Base-by-base conservation (phyloP, 1,139 yeast species). In the Candida sp. region DNA sequence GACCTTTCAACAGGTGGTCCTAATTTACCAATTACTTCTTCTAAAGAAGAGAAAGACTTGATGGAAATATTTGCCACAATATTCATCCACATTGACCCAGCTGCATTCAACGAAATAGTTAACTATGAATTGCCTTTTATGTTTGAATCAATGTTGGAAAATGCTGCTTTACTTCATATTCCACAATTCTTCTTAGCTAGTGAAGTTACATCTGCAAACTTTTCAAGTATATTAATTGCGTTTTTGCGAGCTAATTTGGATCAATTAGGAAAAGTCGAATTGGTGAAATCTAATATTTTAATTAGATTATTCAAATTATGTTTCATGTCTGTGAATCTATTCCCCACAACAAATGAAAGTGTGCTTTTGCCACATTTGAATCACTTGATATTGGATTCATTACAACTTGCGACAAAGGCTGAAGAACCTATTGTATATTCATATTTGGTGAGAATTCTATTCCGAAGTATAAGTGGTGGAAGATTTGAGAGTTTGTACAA, bases 31-130 rank as follows among this genome's bases (percentile, higher is more conserved):
- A 86, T 87, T 5, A 82, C 91, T 2, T 87, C 95, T 1, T 84
- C 96, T 1, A 90, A 89, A 53, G 98, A 91, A 57, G 97, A 91
- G 49, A 90, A 93, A 54, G 99, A 95, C 54, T 72, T 91, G 47
- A 90, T 93, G 96, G 99, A 95, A 60, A 86, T 91, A 2, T 83
- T 95, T 60, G 97, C 97, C 0, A 87, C 96, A 1, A 88, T 93
- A 53, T 95, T 89, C 63, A 88, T 90, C 55, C 96, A 90, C 60
- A 79, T 95, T 44, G 99, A 95, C 57, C 95, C 97, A 21, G 93
- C 98, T 1, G 87, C 97, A 1, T 95, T 95, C 63, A 91, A 89
- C 60, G 99, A 95, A 63, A 85, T 93, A 51, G 85, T 91, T 7
- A 88, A 84, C 49, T 76, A 84, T 3, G 97, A 93, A 60, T 73